Percentiles rank a stretch among this genome's conserved stretches.
These are phyloP conservation scores for Oldenlandia corymbosa DNA, from an alignment of 257 asterid genomes.

Conservation along the genomic window DNA sequence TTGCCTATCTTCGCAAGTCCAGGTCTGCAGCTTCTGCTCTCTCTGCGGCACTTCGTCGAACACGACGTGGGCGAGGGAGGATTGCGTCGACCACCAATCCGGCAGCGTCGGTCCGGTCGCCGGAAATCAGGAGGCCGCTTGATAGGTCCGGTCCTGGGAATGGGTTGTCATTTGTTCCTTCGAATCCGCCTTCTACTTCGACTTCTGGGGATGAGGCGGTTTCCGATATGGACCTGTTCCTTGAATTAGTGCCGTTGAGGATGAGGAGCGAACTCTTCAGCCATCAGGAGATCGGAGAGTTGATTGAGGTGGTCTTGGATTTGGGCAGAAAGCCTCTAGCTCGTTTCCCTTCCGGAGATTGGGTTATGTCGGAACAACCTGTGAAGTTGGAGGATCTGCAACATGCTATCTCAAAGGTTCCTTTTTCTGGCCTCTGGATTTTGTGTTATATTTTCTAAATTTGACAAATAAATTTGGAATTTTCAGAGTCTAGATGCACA, in stretches of 20 bases:
- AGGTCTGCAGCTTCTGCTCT: constrained; percentile 23
- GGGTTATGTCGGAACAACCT: constrained; percentile 67
- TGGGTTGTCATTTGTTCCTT: constrained; percentile 48
- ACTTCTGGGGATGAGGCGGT: constrained; percentile 48
- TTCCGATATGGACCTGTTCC: constrained; percentile 84
- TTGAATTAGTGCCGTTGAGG: constrained; percentile 69
- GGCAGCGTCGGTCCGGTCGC: constrained; percentile 38
- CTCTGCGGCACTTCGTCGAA: constrained; percentile 68
- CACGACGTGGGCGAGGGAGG: constrained; percentile 41
- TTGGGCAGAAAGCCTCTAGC: constrained; percentile 95
- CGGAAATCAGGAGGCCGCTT: constrained; percentile 71
- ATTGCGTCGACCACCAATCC: constrained; percentile 45
- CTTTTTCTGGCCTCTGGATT: constrained; percentile 11
- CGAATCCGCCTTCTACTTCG: constrained; percentile 44
- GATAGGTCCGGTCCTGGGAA: constrained; percentile 38
- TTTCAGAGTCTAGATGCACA: neutral
- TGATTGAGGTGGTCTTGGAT: constrained; percentile 96
- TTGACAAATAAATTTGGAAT: neutral
- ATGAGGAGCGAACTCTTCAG: constrained; percentile 63
- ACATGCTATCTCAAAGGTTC: constrained; percentile 85
- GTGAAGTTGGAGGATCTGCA: constrained; percentile 74
- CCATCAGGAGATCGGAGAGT: constrained; percentile 57
- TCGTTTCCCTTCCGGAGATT: constrained; percentile 88
- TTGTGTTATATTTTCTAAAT: neutral
- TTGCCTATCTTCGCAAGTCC: constrained; percentile 35